Percentiles rank a stretch among this genome's conserved stretches.
Evolutionary conservation across 2,329 filamentous ascomycete species (phyloP).

Genomic region (Paracoccidioides lutzii): DNA sequence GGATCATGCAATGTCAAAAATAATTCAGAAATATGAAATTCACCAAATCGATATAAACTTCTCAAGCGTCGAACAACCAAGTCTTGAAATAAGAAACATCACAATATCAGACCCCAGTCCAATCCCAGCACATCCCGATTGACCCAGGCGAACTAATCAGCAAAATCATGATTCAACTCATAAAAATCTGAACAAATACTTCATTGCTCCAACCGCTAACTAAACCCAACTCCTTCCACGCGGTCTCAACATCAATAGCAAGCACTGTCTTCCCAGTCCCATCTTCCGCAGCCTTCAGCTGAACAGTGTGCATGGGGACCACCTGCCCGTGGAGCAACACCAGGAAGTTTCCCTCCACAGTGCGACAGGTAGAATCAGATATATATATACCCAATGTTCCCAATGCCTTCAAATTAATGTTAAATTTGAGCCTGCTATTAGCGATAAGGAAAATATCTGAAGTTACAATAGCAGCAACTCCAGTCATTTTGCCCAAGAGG

Average conservation of each 20-base stretch:
- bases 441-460: slow-evolving; percentile 46
- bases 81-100: not conserved
- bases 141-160: not conserved
- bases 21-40: too few species aligned
- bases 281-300: slow-evolving; percentile 25
- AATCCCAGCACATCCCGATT: too few species aligned
- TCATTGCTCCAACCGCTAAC: slow-evolving; percentile 69
- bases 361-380: slow-evolving; percentile 50
- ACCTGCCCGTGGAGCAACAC: slow-evolving; percentile 59
- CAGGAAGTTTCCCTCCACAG: slow-evolving; percentile 54
- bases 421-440: slow-evolving; percentile 51
- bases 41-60: too few species aligned
- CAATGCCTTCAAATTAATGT: slow-evolving; percentile 64
- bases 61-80: too few species aligned
- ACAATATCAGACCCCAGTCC: not conserved
- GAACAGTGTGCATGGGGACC: slow-evolving; percentile 55
- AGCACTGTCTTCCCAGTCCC: slow-evolving; percentile 48
- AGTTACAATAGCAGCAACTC: slow-evolving; percentile 59
- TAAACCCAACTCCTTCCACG: slow-evolving; percentile 64
- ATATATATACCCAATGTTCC: slow-evolving; percentile 63
- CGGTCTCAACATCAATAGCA: slow-evolving; percentile 61
- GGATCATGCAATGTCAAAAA: too few species aligned
- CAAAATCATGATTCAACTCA: slow-evolving; percentile 17
- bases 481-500: slow-evolving; percentile 78
- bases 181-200: slow-evolving; percentile 53